Base-by-base conservation (phyloP, 148 eudicot genomes). In the Euryodendron excelsum region DNA sequence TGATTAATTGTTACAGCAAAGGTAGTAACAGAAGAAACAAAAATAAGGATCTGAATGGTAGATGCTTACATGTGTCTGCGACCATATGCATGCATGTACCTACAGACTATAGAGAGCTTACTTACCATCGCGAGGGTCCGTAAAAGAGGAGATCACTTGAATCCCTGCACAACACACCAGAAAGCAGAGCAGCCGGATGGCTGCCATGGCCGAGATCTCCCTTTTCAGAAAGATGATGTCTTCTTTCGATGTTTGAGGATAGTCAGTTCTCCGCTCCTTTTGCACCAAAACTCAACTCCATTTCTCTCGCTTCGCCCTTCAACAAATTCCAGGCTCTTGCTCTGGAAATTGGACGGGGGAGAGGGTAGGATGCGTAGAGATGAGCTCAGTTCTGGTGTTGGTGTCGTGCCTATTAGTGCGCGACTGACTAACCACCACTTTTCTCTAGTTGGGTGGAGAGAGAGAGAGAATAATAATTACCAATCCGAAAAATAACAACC, bases 91-190 rank as follows among this genome's bases (percentile, higher is more conserved):
- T 31, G 21, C 39, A 28, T 8, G 18, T 31, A 30, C 4, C 18
- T 25, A 1, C 2, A n/a, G 3, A 25, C 21, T 12, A 25, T 27
- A 25, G 20, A 17, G 18, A 37, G 44, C 5, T 8, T 39, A 60
- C 44, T 28, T 90, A 93, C 98, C 91, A 70, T 93, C 98, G 17
- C 74, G 82, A 21, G 91, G 83, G 62, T 91, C 85, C 33, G 96
- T 93, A 30, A 66, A 34, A n/a, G 90, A 86, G 81, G 53, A 77
- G 63, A 86, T 77, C 14, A 75, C 56, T 33, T 75, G 79, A 72
- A 85, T 44, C 36, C 83, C 77, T 1, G 77, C 45, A 56, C 20
- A 72, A 63, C 66, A 52, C 25, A 84, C 69, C 28, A 85, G 39
- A 70, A 61, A 72, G 73, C 60, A 77, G 15, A 86, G 73, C 79